phyloP scores from a whole-genome alignment of 768 basidiomycete genomes.

The Kwoniella pini region DNA sequence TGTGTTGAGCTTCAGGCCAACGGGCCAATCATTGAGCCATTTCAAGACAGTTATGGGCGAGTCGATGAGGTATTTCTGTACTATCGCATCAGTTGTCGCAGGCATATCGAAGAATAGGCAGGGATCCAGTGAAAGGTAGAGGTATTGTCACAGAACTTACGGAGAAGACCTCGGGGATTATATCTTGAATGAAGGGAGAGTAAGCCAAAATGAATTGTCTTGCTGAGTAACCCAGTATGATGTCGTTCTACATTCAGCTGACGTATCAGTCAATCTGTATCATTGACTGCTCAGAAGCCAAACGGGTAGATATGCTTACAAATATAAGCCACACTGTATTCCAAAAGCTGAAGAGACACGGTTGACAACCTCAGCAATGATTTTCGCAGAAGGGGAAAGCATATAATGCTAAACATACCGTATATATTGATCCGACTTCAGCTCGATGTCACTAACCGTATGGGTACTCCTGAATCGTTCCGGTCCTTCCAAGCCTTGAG shows the following conservation, averaged over 20 bases:
- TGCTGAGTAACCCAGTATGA: constrained; percentile 76
- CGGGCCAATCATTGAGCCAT: constrained; percentile 96
- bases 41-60: constrained; percentile 62
- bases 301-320: constrained; percentile 29
- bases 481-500: constrained; percentile 59
- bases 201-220: constrained; percentile 62
- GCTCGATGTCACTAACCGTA: constrained; percentile 38
- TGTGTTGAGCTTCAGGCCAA: constrained; percentile 91
- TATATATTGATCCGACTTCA: constrained; percentile 67
- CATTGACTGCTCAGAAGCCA: too few relatives aligned
- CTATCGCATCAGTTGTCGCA: neutral
- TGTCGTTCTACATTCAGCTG: constrained; percentile 64
- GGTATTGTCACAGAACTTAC: too few relatives aligned
- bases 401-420: constrained; percentile 64
- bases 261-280: too few relatives aligned
- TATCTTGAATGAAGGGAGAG: constrained; percentile 56
- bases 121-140: too few relatives aligned
- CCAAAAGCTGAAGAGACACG: constrained; percentile 81
- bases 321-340: constrained; percentile 86
- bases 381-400: too few relatives aligned
- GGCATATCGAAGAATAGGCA: neutral
- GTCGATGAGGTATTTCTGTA: constrained; percentile 58
- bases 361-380: too few relatives aligned
- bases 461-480: constrained; percentile 56
- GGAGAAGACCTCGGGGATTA: constrained; percentile 54